Evolutionary conservation across 2,329 filamentous ascomycete genomes (phyloP).

Genomic region (Whalleya microplaca): DNA sequence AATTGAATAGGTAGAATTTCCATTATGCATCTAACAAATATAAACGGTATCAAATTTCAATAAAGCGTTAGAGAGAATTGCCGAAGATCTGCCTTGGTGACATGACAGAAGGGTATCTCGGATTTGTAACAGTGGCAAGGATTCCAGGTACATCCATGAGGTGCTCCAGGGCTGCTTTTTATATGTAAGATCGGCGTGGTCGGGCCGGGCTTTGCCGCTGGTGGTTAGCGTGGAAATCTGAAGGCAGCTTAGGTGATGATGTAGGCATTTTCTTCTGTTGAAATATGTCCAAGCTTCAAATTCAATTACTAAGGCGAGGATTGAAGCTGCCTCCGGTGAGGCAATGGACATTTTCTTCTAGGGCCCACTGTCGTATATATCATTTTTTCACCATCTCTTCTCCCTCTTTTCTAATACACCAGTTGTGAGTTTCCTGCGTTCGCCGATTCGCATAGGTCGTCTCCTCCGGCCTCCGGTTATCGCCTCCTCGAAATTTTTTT

Average conservation of each 20-base stretch:
- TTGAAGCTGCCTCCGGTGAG: constrained; percentile 19
- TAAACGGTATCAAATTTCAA: no score
- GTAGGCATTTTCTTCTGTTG: constrained; percentile 14
- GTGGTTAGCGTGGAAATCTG: constrained; percentile 7
- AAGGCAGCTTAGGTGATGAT: constrained; percentile 25
- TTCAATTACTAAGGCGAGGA: constrained; percentile 24
- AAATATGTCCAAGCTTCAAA: constrained; percentile 25
- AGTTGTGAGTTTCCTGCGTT: constrained; percentile 1
- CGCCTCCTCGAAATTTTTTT: constrained; percentile 29
- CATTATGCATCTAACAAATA: no score
- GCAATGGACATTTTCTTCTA: constrained; percentile 24
- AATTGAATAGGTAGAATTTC: no score
- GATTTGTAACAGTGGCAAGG: no score
- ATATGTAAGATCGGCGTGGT: neutral
- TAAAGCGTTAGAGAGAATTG: no score
- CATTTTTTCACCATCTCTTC: constrained; percentile 13
- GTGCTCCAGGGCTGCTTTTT: neutral
- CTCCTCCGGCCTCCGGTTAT: constrained; percentile 14
- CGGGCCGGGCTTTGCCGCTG: constrained; percentile 10
- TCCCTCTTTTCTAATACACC: constrained; percentile 1
- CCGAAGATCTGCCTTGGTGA: no score
- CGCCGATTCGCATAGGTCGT: neutral
- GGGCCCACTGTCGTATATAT: constrained; percentile 5
- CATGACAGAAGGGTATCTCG: no score
- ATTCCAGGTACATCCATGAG: no score